Percentiles rank a stretch among this genome's conserved stretches.
phyloP scores from a whole-genome alignment of 164 flowering plant genomes.

The Stephania japonica region DNA sequence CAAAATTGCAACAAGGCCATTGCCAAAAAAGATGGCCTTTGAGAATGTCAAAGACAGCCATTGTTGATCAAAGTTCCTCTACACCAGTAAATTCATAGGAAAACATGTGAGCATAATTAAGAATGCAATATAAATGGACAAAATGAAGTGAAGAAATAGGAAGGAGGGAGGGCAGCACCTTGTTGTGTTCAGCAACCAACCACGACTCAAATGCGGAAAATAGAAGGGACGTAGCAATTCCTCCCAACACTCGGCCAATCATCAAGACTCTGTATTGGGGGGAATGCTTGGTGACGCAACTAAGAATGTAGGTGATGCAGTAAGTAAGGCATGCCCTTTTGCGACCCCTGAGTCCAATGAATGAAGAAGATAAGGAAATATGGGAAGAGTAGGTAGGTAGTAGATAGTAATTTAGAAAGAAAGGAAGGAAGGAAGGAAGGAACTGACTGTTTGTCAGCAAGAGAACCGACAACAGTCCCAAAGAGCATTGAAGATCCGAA shows the following conservation, averaged over 20 bases:
- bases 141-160: no score
- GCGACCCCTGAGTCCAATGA: constrained; percentile 64
- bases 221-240: constrained; percentile 94
- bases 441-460: constrained; percentile 95
- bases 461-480: constrained; percentile 95
- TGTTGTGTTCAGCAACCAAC: constrained; percentile 98
- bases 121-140: no score
- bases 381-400: not conserved
- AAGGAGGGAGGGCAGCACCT: constrained; percentile 37
- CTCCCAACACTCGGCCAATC: constrained; percentile 95
- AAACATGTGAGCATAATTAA: no score
- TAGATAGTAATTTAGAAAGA: no score
- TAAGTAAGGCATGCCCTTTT: constrained; percentile 95
- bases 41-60: constrained; percentile 94
- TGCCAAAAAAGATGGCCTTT: constrained; percentile 90
- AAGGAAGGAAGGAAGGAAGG: no score
- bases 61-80: constrained; percentile 91
- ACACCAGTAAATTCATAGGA: constrained; percentile 12
- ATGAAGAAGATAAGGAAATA: not conserved
- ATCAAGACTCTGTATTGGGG: constrained; percentile 84
- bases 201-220: constrained; percentile 98
- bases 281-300: constrained; percentile 97
- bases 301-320: constrained; percentile 91
- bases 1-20: constrained; percentile 87
- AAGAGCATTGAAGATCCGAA: constrained; percentile 99